These are phyloP conservation scores for Elsinoe australis DNA, from an alignment of 2,329 filamentous ascomycete genomes.

Conservation along the genomic window DNA sequence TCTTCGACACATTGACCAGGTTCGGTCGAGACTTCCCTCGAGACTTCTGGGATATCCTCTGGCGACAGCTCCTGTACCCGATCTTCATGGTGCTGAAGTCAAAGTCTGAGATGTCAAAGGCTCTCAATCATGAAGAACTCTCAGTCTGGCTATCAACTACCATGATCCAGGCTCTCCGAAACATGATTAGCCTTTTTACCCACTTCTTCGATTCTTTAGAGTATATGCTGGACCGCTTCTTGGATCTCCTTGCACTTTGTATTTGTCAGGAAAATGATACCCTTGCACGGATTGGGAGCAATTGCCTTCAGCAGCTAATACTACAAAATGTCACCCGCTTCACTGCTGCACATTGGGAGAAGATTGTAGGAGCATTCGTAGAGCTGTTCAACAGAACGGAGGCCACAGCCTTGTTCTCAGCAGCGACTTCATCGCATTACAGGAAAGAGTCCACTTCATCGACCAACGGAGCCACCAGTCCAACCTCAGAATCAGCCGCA, in stretches of 20 bases:
- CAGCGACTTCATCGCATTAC: slow-evolving; percentile 49
- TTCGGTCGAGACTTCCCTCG: slow-evolving; percentile 87
- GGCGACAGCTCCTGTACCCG: slow-evolving; percentile 91
- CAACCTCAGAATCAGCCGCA: slow-evolving; percentile 23
- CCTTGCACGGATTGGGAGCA: slow-evolving; percentile 93
- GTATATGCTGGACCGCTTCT: slow-evolving; percentile 96
- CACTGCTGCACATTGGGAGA: slow-evolving; percentile 75
- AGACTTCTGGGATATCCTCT: slow-evolving; percentile 97
- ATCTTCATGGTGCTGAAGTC: slow-evolving; percentile 98
- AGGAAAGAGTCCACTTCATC: slow-evolving; percentile 20
- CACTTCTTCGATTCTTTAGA: slow-evolving; percentile 95
- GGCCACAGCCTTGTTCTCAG: slow-evolving; percentile 88
- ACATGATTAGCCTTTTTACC: slow-evolving; percentile 98
- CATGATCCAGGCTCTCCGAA: slow-evolving; percentile 95
- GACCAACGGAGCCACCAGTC: slow-evolving; percentile 27
- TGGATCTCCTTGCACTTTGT: slow-evolving; percentile 87
- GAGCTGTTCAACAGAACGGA: slow-evolving; percentile 93
- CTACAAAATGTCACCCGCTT: slow-evolving; percentile 95
- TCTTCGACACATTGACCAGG: slow-evolving; percentile 85
- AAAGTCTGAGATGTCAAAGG: slow-evolving; percentile 91
- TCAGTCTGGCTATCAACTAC: slow-evolving; percentile 98
- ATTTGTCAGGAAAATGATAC: slow-evolving; percentile 99
- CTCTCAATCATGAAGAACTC: slow-evolving; percentile 88
- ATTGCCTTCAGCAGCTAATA: slow-evolving; percentile 93
- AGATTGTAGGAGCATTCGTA: slow-evolving; percentile 92